Percentiles rank a stretch among this genome's conserved stretches.
Conservation (phyloP, 1,139 yeast genomes). For the Pichia sp. region DNA sequence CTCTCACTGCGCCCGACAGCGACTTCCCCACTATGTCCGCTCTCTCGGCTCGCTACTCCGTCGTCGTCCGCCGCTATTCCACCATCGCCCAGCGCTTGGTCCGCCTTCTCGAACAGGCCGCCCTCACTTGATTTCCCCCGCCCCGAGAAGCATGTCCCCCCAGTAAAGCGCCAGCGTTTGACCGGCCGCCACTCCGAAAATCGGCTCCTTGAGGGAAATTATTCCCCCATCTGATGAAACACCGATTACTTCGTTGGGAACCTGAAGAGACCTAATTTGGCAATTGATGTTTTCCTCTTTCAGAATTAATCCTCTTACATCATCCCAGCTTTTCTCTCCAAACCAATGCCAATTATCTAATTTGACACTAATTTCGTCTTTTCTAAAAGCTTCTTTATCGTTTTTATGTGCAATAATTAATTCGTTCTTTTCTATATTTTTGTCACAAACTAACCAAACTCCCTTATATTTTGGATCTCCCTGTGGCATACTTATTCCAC, state of each 20-base stretch:
- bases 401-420: constrained; percentile 72
- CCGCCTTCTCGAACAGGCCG: not conserved
- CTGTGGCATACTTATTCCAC: constrained; percentile 79
- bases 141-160: constrained; percentile 63
- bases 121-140: constrained; percentile 41
- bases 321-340: constrained; percentile 22
- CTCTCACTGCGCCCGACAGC: not conserved
- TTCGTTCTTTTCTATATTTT: constrained; percentile 57
- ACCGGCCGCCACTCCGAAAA: constrained; percentile 84
- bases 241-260: constrained; percentile 33
- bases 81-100: not conserved
- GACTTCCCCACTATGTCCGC: not conserved
- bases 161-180: constrained; percentile 40
- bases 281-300: constrained; percentile 33
- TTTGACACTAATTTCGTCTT: constrained; percentile 36
- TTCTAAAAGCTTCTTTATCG: constrained; percentile 54
- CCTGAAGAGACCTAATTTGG: constrained; percentile 69
- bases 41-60: not conserved
- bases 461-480: constrained; percentile 72
- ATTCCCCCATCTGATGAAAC: constrained; percentile 25
- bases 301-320: constrained; percentile 9
- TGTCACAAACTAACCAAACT: constrained; percentile 79
- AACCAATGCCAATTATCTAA: constrained; percentile 43
- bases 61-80: not conserved
- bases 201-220: constrained; percentile 37